Base-by-base conservation (phyloP, 2,329 filamentous ascomycete genomes). In the Pseudocercospora fuligena region DNA sequence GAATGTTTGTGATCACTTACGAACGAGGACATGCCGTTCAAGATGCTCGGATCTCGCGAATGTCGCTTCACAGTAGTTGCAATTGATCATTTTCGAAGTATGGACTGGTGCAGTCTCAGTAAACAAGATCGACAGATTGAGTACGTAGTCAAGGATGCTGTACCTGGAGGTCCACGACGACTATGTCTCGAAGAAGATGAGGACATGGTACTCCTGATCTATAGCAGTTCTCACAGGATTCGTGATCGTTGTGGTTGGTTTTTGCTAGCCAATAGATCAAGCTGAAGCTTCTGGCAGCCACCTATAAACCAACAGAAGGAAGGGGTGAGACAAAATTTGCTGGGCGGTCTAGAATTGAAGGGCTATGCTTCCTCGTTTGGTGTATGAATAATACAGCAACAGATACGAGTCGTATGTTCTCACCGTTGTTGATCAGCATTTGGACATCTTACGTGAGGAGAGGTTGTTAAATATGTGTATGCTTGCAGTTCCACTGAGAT, bases 391-490 rank as follows among this genome's bases (percentile, higher is more conserved):
- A 49, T 49, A 49, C 46, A 23, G 46, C n/a, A 49, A 21, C 46
- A 49, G n/a, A 23, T 2, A 12, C 23, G 46, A 23, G 8, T 3
- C 6, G n/a, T 54, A 23, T 54, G 51, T 29, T 29, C 51, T 25
- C 51, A n/a, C 51, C 51, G 51, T 54, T 29, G 51, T 16, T 16
- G 21, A 54, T 29, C 51, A 23, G 23, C 21, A 11, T 54, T 23
- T 23, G 12, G 14, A 54, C 51, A 31, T 54, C 51, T 54, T 25
- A 54, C 25, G 51, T 54, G 51, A 54, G 51, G 51, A 54, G 51
- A 54, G 25, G 23, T 5, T 16, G 51, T 54, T 53, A 53, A 19
- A 53, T 53, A 46, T 46, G 43, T 21, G 2, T 5, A 46, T 9
- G 43, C 7, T 46, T 46, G 43, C 14, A 46, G 19, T 46, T 21